Percentiles rank a stretch among this genome's conserved stretches.
Evolutionary conservation across 306 rosid species (phyloP).

Genomic region (Oemleria cerasiformis): DNA sequence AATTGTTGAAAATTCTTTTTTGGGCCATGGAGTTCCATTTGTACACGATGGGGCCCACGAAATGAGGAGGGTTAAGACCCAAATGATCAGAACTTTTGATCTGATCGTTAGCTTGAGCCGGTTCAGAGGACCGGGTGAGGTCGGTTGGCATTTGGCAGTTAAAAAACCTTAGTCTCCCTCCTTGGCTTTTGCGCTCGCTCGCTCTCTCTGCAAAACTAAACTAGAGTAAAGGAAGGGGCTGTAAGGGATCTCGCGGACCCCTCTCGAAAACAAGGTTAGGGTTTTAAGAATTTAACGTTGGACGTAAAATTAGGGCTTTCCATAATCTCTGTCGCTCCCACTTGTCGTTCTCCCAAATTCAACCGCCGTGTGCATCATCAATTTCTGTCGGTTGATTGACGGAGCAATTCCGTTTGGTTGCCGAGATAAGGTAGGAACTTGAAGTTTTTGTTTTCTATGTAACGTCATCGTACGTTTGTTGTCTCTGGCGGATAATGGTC

Average conservation of each 20-base stretch:
- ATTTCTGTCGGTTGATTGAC: neutral
- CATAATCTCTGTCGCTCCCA: too few relatives aligned
- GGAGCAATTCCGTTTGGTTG: too few relatives aligned
- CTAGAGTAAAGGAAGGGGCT: neutral
- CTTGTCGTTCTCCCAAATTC: constrained; percentile 1
- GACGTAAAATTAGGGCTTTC: constrained; percentile 10
- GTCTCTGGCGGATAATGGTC: neutral
- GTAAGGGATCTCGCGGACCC: neutral
- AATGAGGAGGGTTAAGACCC: neutral
- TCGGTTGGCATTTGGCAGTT: constrained; percentile 22
- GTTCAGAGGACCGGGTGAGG: constrained; percentile 17
- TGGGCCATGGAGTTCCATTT: too few relatives aligned
- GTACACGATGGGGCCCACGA: neutral
- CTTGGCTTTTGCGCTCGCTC: too few relatives aligned
- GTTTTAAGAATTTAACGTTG: constrained; percentile 6
- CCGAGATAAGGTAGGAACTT: constrained; percentile 9
- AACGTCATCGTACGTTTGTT: neutral
- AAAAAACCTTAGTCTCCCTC: constrained; percentile 19
- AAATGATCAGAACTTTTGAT: neutral
- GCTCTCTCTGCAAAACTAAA: neutral
- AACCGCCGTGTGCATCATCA: neutral
- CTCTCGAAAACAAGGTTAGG: constrained; percentile 7
- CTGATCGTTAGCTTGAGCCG: neutral
- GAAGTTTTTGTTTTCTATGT: neutral
- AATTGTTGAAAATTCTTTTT: too few relatives aligned